Evolutionary conservation across 2,329 filamentous ascomycete species (phyloP).

Genomic region (Raffaelea arxii): DNA sequence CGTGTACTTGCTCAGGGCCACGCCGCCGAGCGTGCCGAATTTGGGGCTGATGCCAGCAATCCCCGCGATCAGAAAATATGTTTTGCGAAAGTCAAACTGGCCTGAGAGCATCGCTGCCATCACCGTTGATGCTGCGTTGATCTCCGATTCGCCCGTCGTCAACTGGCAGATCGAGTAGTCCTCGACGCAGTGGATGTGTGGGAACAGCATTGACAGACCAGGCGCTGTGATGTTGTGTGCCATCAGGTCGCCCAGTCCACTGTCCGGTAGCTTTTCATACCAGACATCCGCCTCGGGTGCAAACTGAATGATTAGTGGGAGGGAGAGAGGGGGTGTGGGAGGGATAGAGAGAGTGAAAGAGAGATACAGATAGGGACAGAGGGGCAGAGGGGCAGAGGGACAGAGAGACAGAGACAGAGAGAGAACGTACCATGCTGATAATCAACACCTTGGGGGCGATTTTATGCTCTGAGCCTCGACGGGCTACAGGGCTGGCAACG

Average conservation of each 20-base stretch:
- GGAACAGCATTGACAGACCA: conserved; percentile 56
- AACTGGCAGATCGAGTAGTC: conserved; percentile 57
- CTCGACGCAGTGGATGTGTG: conserved; percentile 53
- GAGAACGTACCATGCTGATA: conserved; percentile 44
- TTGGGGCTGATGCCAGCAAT: conserved; percentile 69
- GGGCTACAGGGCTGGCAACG: background rate
- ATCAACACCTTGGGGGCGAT: conserved; percentile 53
- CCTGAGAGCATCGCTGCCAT: conserved; percentile 52
- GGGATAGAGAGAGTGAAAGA: too few relatives aligned
- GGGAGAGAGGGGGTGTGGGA: background rate
- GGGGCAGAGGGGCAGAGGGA: background rate
- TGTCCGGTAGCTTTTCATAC: conserved; percentile 40
- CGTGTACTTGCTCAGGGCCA: conserved; percentile 59
- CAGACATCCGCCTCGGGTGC: conserved; percentile 51
- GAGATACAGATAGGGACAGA: background rate
- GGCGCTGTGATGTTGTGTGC: conserved; percentile 47
- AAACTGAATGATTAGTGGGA: conserved; percentile 39
- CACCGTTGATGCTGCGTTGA: conserved; percentile 63
- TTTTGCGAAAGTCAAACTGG: conserved; percentile 52
- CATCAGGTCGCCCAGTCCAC: conserved; percentile 42
- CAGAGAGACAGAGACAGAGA: background rate
- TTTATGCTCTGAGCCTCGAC: conserved; percentile 8
- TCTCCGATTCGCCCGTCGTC: conserved; percentile 59
- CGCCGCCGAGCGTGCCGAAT: conserved; percentile 52
- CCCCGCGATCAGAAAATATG: conserved; percentile 63